Evolutionary conservation across 208 protist genomes (phyloP).

Genomic region (Acanthamoeba rhysodes): DNA sequence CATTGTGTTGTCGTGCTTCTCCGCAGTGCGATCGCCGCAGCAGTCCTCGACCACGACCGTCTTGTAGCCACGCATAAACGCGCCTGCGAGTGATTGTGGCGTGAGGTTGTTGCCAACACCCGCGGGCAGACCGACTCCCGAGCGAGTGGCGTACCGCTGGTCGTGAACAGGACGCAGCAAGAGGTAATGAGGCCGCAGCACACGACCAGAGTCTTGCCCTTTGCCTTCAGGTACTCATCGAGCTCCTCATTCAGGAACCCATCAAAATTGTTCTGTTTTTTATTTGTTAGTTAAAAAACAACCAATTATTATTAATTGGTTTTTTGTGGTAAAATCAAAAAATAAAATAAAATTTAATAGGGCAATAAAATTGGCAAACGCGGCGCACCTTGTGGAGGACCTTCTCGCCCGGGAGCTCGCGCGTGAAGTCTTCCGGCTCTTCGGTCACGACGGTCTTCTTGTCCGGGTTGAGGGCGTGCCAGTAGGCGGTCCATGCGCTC

Average conservation of each 20-base stretch:
- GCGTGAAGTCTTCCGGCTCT: not conserved
- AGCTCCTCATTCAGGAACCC: conserved; percentile 15
- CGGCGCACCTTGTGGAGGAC: conserved; percentile 4
- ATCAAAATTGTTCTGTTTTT: conserved; percentile 64
- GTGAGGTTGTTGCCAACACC: not conserved
- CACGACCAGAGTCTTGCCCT: conserved; percentile 21
- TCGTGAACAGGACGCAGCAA: conserved; percentile 40
- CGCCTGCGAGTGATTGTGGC: not conserved
- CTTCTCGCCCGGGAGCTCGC: conserved; percentile 18
- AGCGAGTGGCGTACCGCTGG: not conserved
- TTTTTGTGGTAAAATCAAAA: no score
- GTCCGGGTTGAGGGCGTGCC: conserved; percentile 46
- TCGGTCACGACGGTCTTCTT: conserved; percentile 17
- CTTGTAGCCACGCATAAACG: conserved; percentile 48
- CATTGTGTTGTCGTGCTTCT: conserved; percentile 55
- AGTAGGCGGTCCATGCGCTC: conserved; percentile 41
- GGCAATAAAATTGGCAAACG: no score
- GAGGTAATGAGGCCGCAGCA: conserved; percentile 48
- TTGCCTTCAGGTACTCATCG: not conserved
- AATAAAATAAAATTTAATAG: no score
- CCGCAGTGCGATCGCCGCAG: conserved; percentile 1
- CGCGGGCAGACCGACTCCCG: not conserved
- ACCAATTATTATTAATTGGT: no score
- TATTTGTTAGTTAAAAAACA: no score
- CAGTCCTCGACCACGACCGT: conserved; percentile 45